Evolutionary conservation across 805 yeast species (phyloP).

Genomic region (Candida loeiensis): DNA sequence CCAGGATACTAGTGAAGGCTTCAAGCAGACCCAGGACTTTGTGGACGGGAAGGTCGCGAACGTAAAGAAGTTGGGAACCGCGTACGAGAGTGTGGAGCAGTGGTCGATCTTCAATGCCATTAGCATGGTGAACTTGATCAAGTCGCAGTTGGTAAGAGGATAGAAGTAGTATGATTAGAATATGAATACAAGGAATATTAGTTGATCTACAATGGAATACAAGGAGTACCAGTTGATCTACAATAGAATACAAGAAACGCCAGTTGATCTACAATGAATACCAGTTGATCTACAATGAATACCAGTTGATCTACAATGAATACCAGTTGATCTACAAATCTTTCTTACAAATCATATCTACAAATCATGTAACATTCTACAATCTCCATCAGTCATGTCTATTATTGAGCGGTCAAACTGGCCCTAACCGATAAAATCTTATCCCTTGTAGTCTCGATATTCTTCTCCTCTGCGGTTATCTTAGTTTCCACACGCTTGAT

Average conservation of each 20-base stretch:
- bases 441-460: conserved; percentile 57
- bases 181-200: too few relatives aligned
- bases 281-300: too few relatives aligned
- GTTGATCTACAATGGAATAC: too few relatives aligned
- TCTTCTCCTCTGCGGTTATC: conserved; percentile 45
- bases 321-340: too few relatives aligned
- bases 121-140: conserved; percentile 61
- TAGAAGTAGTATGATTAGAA: too few relatives aligned
- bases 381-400: not conserved
- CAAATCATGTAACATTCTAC: not conserved
- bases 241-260: too few relatives aligned
- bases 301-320: too few relatives aligned
- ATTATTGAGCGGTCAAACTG: conserved; percentile 15
- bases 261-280: too few relatives aligned
- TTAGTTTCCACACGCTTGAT: conserved; percentile 70
- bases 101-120: conserved; percentile 71
- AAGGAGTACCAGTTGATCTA: too few relatives aligned
- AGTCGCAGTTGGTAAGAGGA: conserved; percentile 62
- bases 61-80: conserved; percentile 52
- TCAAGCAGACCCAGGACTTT: conserved; percentile 56
- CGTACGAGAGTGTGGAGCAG: conserved; percentile 66
- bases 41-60: conserved; percentile 57
- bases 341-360: too few relatives aligned
- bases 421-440: conserved; percentile 48
- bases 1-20: conserved; percentile 60